Percentiles rank a stretch among this genome's conserved stretches.
phyloP scores from a whole-genome alignment of 208 protist species.

The Crithidia fasciculata region DNA sequence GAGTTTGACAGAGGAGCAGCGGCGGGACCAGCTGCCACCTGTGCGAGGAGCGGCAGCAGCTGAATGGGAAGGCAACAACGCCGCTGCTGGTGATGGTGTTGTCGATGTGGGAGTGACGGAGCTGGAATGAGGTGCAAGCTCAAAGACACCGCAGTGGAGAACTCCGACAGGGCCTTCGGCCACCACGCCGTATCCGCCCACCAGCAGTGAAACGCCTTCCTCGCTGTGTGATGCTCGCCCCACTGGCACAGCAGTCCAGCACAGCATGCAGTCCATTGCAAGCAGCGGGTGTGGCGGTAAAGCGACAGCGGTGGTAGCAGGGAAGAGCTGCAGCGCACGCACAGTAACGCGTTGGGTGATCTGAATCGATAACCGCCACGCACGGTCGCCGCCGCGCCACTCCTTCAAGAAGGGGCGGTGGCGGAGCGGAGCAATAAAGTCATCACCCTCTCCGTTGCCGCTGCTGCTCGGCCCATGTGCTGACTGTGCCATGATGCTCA shows the following conservation, averaged over 20 bases:
- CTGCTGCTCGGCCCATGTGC: neutral
- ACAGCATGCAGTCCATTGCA: slow-evolving; percentile 1
- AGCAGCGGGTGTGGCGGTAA: neutral
- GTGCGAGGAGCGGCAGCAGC: too few relatives aligned
- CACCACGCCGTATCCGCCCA: slow-evolving; percentile 8
- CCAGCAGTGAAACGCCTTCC: neutral
- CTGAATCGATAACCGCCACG: slow-evolving; percentile 24
- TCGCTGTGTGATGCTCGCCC: neutral
- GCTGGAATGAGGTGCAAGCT: neutral
- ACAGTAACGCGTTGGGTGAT: slow-evolving; percentile 4
- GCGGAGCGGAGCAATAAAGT: neutral
- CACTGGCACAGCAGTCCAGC: neutral
- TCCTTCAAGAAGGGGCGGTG: neutral
- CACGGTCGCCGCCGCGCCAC: neutral
- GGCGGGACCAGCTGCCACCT: too few relatives aligned
- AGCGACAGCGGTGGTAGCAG: neutral
- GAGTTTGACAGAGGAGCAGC: too few relatives aligned
- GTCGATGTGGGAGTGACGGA: too few relatives aligned
- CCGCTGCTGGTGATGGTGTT: too few relatives aligned
- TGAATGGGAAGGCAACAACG: too few relatives aligned
- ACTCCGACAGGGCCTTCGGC: neutral
- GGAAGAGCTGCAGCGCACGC: neutral
- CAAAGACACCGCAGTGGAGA: slow-evolving; percentile 21
- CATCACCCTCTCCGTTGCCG: neutral
- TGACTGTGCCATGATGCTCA: slow-evolving; percentile 20